phyloP scores from a whole-genome alignment of 306 rosid genomes.

The cucumber (Cucumis sativus) region Cucumber_9930_V3 NC_026659.2:4409501-4410000 shows the following conservation, averaged over 20 bases:
- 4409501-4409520: conserved; percentile 42
- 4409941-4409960: conserved; percentile 33
- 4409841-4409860: conserved; percentile 47
- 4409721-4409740: conserved; percentile 89
- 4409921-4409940: conserved; percentile 17
- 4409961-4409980: conserved; percentile 45
- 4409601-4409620: conserved; percentile 55
- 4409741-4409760: conserved; percentile 50
- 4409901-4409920: conserved; percentile 61
- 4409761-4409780: conserved; percentile 62
- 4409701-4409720: conserved; percentile 51
- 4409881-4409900: conserved; percentile 49
- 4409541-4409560: conserved; percentile 47
- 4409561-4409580: conserved; percentile 68
- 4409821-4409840: conserved; percentile 64
- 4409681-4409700: conserved; percentile 53
- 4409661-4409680: conserved; percentile 22
- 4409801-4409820: conserved; percentile 65
- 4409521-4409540: conserved; percentile 27
- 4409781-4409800: conserved; percentile 46
- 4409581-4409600: conserved; percentile 68
- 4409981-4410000: conserved; percentile 73
- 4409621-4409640: conserved; percentile 62
- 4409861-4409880: conserved; percentile 27
- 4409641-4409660: conserved; percentile 69